Percentiles rank a stretch among this genome's conserved stretches.
phyloP scores from a whole-genome alignment of 441 rosid genomes.

The Biscutella laevigata region DNA sequence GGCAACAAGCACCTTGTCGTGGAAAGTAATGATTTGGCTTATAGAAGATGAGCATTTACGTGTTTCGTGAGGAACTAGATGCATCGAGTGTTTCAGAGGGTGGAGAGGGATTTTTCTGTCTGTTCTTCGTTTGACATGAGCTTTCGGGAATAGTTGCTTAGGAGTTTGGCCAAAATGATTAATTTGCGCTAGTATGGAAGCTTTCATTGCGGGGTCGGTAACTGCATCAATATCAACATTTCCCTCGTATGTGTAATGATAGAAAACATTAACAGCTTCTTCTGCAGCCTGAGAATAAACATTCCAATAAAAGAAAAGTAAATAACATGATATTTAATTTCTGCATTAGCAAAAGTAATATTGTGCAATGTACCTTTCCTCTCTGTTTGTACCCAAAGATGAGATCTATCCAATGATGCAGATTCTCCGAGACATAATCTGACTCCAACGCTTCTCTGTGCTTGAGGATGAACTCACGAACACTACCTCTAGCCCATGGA shows the following conservation, averaged over 20 bases:
- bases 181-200: slow-evolving; percentile 90
- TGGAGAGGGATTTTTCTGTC: slow-evolving; percentile 73
- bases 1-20: slow-evolving; percentile 79
- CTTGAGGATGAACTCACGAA: slow-evolving; percentile 81
- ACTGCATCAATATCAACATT: slow-evolving; percentile 94
- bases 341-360: slow-evolving; percentile 8
- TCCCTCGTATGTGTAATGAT: slow-evolving; percentile 98
- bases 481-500: slow-evolving; percentile 98
- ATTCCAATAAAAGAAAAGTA: slow-evolving; percentile 1
- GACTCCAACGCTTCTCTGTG: slow-evolving; percentile 98
- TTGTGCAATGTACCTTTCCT: slow-evolving; percentile 65
- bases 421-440: slow-evolving; percentile 89
- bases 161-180: slow-evolving; percentile 98
- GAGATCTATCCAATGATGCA: slow-evolving; percentile 99
- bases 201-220: slow-evolving; percentile 92
- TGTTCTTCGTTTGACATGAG: slow-evolving; percentile 71
- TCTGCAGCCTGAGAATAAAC: slow-evolving; percentile 74
- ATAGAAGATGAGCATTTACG: slow-evolving; percentile 74
- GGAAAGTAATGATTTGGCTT: slow-evolving; percentile 63
- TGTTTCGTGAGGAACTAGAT: slow-evolving; percentile 78
- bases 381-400: slow-evolving; percentile 97
- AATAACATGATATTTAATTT: slow-evolving; percentile 18
- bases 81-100: slow-evolving; percentile 74
- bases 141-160: slow-evolving; percentile 77
- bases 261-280: slow-evolving; percentile 90